These are phyloP conservation scores for Acmispon strigosus DNA, from an alignment of 306 rosid genomes.

Conservation along the genomic window DNA sequence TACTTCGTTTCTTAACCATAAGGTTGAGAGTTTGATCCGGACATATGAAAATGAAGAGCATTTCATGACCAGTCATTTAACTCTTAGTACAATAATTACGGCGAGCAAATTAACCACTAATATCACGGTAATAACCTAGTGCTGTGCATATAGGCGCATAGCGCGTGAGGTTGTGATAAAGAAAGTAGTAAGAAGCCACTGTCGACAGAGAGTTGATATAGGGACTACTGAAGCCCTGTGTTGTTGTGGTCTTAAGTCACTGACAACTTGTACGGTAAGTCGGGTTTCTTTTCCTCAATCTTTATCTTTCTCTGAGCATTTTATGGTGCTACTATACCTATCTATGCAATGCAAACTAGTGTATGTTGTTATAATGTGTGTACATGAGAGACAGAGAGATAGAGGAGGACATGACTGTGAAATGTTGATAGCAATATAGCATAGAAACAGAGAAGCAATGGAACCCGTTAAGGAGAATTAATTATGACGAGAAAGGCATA, in stretches of 20 bases:
- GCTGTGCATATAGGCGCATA: too few relatives aligned
- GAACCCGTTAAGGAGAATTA: slow-evolving; percentile 8
- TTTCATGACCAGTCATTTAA: too few relatives aligned
- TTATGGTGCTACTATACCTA: slow-evolving; percentile 10
- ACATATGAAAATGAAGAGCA: too few relatives aligned
- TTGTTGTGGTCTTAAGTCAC: slow-evolving; percentile 13
- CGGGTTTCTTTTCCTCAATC: not conserved
- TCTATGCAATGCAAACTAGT: too few relatives aligned
- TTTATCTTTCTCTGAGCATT: slow-evolving; percentile 26
- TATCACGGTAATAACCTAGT: too few relatives aligned
- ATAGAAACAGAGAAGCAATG: slow-evolving; percentile 9
- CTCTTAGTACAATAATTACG: too few relatives aligned
- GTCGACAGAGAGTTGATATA: slow-evolving; percentile 17
- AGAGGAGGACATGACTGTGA: slow-evolving; percentile 35
- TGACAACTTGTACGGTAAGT: slow-evolving; percentile 35
- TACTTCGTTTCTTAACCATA: too few relatives aligned
- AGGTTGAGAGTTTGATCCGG: too few relatives aligned
- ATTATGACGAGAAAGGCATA: not conserved
- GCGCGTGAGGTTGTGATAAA: slow-evolving; percentile 6
- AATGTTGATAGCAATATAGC: not conserved
- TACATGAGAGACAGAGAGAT: too few relatives aligned
- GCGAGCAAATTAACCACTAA: too few relatives aligned
- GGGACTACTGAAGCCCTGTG: slow-evolving; percentile 20
- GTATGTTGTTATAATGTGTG: not conserved
- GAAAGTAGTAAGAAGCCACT: not conserved